These are phyloP conservation scores for Didymella segeticola DNA, from an alignment of 2,329 filamentous ascomycete genomes.

Conservation along the genomic window DNA sequence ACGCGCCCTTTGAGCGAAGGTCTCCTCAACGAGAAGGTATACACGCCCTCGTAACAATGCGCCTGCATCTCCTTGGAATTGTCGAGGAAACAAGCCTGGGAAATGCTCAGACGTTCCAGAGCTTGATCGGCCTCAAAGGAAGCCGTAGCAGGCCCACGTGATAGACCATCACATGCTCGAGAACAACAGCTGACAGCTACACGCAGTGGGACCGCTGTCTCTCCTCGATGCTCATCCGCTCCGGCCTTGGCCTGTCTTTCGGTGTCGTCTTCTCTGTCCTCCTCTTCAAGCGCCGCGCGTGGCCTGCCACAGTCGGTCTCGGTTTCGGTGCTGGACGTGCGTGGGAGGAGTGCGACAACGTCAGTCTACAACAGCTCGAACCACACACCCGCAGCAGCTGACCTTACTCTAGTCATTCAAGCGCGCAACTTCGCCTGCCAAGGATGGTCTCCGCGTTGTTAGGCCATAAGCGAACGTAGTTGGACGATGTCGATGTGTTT, in stretches of 20 bases:
- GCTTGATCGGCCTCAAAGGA: conserved; percentile 4
- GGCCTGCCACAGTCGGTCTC: conserved; percentile 93
- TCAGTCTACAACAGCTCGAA: conserved; percentile 38
- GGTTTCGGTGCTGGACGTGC: conserved; percentile 96
- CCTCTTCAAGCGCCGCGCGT: conserved; percentile 96
- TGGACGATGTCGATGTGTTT: conserved; percentile 5
- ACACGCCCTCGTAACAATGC: conserved; percentile 1
- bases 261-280: conserved; percentile 98
- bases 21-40: conserved; percentile 98
- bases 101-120: background rate
- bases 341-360: conserved; percentile 96
- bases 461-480: conserved; percentile 46
- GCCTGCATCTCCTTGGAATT: background rate
- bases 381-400: background rate
- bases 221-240: conserved; percentile 96
- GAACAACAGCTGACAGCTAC: conserved; percentile 27
- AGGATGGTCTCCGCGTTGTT: conserved; percentile 57
- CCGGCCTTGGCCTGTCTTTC: conserved; percentile 92
- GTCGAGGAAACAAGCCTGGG: background rate
- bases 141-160: conserved; percentile 17
- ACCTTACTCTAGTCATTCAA: conserved; percentile 57
- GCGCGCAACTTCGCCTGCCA: conserved; percentile 55
- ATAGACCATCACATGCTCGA: conserved; percentile 14
- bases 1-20: conserved; percentile 91
- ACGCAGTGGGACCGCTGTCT: conserved; percentile 97